Conservation (phyloP, 192 early-diverging fungal species). For the Chytriomyces sp. region DNA sequence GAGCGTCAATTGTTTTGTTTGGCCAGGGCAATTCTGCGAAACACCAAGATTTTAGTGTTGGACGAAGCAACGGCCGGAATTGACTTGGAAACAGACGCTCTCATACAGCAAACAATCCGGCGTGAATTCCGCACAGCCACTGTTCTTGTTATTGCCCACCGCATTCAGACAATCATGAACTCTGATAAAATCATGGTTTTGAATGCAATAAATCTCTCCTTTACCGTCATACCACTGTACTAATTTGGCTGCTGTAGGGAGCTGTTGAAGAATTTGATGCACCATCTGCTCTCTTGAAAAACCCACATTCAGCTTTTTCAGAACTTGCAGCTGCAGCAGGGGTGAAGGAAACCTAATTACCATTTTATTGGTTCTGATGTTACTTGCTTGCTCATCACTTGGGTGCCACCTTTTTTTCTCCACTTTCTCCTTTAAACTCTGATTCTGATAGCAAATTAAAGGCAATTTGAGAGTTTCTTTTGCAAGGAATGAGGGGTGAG, state of each 20-base stretch:
- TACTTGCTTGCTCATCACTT: neutral
- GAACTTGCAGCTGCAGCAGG: constrained; percentile 43
- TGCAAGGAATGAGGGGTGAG: too few species aligned
- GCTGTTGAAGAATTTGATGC: constrained; percentile 65
- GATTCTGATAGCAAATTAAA: too few species aligned
- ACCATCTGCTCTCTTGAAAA: constrained; percentile 50
- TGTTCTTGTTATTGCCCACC: constrained; percentile 72
- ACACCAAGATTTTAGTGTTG: constrained; percentile 29
- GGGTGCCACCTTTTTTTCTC: too few species aligned
- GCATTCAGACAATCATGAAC: constrained; percentile 50
- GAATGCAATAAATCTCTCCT: too few species aligned
- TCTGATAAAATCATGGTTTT: constrained; percentile 75
- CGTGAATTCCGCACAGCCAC: constrained; percentile 68
- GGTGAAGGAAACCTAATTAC: constrained; percentile 1
- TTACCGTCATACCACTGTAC: too few species aligned
- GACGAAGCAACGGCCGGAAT: constrained; percentile 72
- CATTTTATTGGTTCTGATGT: neutral
- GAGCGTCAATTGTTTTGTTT: constrained; percentile 57
- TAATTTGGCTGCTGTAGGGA: too few species aligned
- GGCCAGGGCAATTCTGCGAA: constrained; percentile 19
- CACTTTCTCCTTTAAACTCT: too few species aligned
- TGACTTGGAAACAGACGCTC: constrained; percentile 54
- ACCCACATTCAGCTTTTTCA: constrained; percentile 41
- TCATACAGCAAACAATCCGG: constrained; percentile 65
- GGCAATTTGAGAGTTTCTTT: too few species aligned